phyloP scores from a whole-genome alignment of 208 protist species.

The Leishmania major region DNA sequence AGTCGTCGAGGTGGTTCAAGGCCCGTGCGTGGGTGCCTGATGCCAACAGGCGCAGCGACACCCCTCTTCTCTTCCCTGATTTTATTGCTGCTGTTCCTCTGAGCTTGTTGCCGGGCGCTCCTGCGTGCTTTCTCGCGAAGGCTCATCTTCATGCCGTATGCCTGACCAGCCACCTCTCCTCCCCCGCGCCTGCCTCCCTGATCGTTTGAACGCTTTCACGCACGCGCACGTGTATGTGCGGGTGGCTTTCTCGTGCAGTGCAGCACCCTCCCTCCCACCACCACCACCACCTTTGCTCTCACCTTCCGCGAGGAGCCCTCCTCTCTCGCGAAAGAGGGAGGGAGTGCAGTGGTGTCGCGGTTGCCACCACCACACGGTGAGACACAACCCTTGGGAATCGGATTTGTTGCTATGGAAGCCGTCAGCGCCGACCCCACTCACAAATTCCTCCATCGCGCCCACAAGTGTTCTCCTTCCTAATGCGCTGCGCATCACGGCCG shows the following conservation, averaged over 20 bases:
- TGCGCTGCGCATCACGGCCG: slow-evolving; percentile 13
- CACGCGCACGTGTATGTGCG: background rate
- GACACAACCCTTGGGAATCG: background rate
- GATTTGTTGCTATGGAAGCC: background rate
- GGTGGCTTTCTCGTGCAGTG: background rate
- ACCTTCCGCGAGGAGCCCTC: background rate
- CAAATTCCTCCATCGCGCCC: background rate
- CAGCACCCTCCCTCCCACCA: background rate
- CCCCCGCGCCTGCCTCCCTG: background rate
- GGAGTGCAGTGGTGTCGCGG: background rate
- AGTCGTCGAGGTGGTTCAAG: background rate
- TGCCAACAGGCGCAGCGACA: background rate
- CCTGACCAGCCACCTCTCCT: background rate
- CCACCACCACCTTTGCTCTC: background rate
- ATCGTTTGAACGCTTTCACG: background rate
- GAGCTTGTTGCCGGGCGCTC: background rate
- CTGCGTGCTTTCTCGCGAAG: background rate
- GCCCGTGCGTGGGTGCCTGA: background rate
- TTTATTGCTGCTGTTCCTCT: background rate
- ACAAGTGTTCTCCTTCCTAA: background rate
- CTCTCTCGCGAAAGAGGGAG: background rate
- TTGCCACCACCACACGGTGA: background rate
- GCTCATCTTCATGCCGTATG: background rate
- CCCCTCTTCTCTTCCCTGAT: background rate
- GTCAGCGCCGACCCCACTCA: background rate